Conservation (phyloP, 805 yeast genomes). For the Starmerella floris region DNA sequence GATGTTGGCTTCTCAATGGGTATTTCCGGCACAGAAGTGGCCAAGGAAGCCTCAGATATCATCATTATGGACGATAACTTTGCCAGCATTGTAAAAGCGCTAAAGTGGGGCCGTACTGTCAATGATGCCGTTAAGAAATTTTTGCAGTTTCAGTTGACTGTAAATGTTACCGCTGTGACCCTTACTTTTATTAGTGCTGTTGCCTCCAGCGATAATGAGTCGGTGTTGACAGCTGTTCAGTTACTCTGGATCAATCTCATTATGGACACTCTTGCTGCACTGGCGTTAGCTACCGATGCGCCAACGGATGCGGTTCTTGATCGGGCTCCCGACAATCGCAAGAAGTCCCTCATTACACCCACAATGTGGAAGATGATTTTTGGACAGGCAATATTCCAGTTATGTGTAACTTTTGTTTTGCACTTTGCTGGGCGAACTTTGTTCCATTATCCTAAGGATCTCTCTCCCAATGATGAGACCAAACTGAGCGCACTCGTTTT, state of each 20-base stretch:
- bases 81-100: slow-evolving; percentile 86
- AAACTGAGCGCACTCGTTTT: slow-evolving; percentile 76
- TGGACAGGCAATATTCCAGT: slow-evolving; percentile 72
- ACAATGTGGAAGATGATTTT: slow-evolving; percentile 98
- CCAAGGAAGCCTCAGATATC: slow-evolving; percentile 92
- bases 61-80: slow-evolving; percentile 91
- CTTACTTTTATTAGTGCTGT: slow-evolving; percentile 91
- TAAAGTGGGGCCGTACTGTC: slow-evolving; percentile 97
- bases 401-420: slow-evolving; percentile 61
- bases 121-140: slow-evolving; percentile 88
- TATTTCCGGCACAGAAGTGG: slow-evolving; percentile 95
- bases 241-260: slow-evolving; percentile 93
- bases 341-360: slow-evolving; percentile 62
- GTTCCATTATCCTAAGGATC: slow-evolving; percentile 31
- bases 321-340: slow-evolving; percentile 72
- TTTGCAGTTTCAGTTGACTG: slow-evolving; percentile 92
- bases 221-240: slow-evolving; percentile 95
- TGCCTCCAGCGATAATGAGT: slow-evolving; percentile 58
- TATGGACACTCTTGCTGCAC: slow-evolving; percentile 96
- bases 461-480: slow-evolving; percentile 34
- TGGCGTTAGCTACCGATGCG: slow-evolving; percentile 94
- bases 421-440: slow-evolving; percentile 64
- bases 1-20: slow-evolving; percentile 99
- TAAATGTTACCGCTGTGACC: slow-evolving; percentile 89
- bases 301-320: slow-evolving; percentile 74